Base-by-base conservation (phyloP, 1,284 basidiomycete genomes). In the Ustilago xerochloae region DNA sequence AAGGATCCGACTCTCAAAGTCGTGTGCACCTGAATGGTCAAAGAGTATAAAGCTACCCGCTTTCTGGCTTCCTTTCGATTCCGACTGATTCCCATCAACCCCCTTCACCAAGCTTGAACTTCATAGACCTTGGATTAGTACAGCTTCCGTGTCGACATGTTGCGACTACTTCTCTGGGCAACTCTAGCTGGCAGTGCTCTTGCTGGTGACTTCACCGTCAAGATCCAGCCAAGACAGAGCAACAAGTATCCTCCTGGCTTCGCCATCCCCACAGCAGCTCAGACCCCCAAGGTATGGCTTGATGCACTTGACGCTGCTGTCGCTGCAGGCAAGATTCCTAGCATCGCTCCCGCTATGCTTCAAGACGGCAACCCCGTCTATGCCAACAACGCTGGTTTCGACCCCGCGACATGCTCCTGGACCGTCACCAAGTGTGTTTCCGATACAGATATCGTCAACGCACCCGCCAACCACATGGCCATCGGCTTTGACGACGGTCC, bases 401-500 rank as follows among this genome's bases (percentile, higher is more conserved):
- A 68, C n/a, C 39, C 43, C 29, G 28, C 43, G 15, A 63, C 59
- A 16, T 80, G 78, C 67, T 75, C 63, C 28, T 80, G 79, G 79
- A 72, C 71, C 28, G 56, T 52, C 43, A 73, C 63, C 24, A 65
- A 90, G 77, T 93, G 92, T 83, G 79, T 85, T 46, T 88, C 86
- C 57, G 72, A 87, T 4, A 89, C 85, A 16, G 90, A 91, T 75
- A 79, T 91, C 52, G 92, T 90, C 90, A 89, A 92, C 73, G 90
- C 89, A 9, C 77, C 78, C 7, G 61, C 58, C 43, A 55, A 63
- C 36, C 41, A 58, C 28, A 54, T 75, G 24, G 69, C 58, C 32
- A 45, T 83, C 26, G 73, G 70, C 18, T 87, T 87, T 81, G 92
- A 93, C 79, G 92, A 93, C 79, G 93, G 92, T 20, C 95, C 94